phyloP scores from a whole-genome alignment of 2,329 filamentous ascomycete genomes.

The Phaeophleospora eucalypticola region DNA sequence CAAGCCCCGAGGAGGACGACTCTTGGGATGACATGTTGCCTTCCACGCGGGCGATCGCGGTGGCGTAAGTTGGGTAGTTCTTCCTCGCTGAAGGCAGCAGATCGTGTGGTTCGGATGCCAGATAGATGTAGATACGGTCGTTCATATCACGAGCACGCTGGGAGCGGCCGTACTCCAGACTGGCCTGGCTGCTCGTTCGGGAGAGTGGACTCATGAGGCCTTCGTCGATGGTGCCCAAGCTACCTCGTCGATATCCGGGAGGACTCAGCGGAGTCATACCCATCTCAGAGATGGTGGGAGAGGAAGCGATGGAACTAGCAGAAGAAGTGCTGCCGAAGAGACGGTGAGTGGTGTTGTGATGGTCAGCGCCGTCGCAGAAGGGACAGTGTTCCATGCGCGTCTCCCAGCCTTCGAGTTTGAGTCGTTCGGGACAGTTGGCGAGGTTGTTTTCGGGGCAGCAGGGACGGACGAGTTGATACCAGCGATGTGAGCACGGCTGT shows the following conservation, averaged over 20 bases:
- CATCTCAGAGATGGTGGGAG: conserved; percentile 20
- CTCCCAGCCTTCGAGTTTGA: conserved; percentile 49
- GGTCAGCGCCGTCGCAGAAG: conserved; percentile 39
- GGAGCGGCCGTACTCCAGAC: conserved; percentile 27
- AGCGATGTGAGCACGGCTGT: conserved; percentile 46
- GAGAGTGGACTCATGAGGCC: conserved; percentile 24
- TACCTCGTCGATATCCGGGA: conserved; percentile 8
- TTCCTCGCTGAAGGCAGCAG: conserved; percentile 31
- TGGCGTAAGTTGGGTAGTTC: conserved; percentile 29
- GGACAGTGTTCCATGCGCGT: conserved; percentile 46
- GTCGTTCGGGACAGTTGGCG: conserved; percentile 43
- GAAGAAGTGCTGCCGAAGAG: conserved; percentile 46
- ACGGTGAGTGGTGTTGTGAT: conserved; percentile 43
- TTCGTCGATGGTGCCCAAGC: conserved; percentile 12
- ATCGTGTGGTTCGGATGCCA: conserved; percentile 30
- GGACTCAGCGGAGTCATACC: conserved; percentile 9
- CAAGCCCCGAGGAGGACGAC: background rate
- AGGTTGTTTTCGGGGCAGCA: conserved; percentile 44
- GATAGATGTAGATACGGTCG: conserved; percentile 32
- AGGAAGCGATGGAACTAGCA: conserved; percentile 28
- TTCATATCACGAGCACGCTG: conserved; percentile 33
- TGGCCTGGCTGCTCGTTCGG: conserved; percentile 25
- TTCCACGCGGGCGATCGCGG: conserved; percentile 16
- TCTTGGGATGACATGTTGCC: conserved; percentile 1
- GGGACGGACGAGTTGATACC: conserved; percentile 46